Conservation (phyloP, 2,329 filamentous ascomycete species). For the Monilinia fructigena region DNA sequence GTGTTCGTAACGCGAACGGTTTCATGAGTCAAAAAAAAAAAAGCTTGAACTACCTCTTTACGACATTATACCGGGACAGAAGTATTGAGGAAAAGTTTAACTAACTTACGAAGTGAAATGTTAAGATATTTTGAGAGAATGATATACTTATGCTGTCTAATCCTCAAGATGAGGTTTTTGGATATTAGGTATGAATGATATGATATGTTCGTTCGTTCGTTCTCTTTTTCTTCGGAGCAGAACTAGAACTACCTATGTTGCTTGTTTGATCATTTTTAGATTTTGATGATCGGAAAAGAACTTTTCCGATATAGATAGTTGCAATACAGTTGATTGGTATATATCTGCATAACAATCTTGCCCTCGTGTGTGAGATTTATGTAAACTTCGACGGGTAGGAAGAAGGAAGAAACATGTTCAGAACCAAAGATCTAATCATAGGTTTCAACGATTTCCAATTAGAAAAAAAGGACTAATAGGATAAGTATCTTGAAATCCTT, state of each 20-base stretch:
- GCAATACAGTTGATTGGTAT: not conserved
- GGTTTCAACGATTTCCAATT: not conserved
- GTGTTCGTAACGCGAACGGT: constrained; percentile 15
- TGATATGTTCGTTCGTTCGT: not conserved
- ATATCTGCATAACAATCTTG: not conserved
- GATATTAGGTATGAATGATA: not conserved
- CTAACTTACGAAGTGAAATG: constrained; percentile 8
- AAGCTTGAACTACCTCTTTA: not conserved
- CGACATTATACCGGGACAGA: constrained; percentile 9
- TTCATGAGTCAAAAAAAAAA: constrained; percentile 15
- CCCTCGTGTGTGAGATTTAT: not conserved
- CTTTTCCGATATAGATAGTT: not conserved
- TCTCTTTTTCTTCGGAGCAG: not conserved
- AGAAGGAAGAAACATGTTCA: no score
- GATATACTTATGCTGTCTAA: not conserved
- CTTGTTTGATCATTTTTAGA: not conserved
- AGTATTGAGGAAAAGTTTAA: not conserved
- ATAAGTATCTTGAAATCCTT: no score
- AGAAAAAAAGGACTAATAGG: no score
- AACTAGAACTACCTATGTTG: no score
- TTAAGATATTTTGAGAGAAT: not conserved
- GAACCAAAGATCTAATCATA: not conserved
- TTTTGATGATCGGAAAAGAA: not conserved
- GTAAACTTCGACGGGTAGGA: no score
- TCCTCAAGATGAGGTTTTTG: not conserved